A percentile compares a stretch with the other conserved stretches of the same genome.
Conservation (phyloP, 306 rosid genomes). For the Rosa chinensis region DNA sequence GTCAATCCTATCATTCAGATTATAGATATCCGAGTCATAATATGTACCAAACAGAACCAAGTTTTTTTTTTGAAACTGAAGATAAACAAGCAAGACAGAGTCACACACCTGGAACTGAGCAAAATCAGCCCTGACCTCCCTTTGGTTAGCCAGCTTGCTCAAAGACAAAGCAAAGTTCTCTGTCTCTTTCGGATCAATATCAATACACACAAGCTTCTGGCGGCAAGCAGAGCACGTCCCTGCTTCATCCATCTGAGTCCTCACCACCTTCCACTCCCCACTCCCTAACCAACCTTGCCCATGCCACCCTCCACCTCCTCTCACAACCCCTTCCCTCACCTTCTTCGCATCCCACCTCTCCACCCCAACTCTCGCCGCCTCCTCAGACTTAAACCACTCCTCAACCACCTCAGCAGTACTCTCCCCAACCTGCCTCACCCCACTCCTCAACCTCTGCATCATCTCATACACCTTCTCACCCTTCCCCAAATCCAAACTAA, state of each 20-base stretch:
- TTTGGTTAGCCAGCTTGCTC: conserved; percentile 61
- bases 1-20: background rate
- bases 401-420: conserved; percentile 55
- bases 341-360: conserved; percentile 57
- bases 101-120: conserved; percentile 65
- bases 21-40: background rate
- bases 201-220: conserved; percentile 78
- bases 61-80: conserved; percentile 1
- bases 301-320: conserved; percentile 98
- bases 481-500: conserved; percentile 42
- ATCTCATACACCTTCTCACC: conserved; percentile 72
- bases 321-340: conserved; percentile 52
- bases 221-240: conserved; percentile 64
- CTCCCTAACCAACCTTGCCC: conserved; percentile 95
- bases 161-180: conserved; percentile 71
- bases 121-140: conserved; percentile 54
- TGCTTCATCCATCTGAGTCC: conserved; percentile 56
- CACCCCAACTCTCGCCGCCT: conserved; percentile 50
- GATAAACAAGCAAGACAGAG: conserved; percentile 23
- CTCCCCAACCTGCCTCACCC: conserved; percentile 80
- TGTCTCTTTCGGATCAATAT: conserved; percentile 82
- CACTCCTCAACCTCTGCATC: conserved; percentile 63
- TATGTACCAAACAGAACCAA: background rate
- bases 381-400: conserved; percentile 67
- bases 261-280: conserved; percentile 72